Conservation (phyloP, 768 basidiomycete species). For the Naematelia encephala region DNA sequence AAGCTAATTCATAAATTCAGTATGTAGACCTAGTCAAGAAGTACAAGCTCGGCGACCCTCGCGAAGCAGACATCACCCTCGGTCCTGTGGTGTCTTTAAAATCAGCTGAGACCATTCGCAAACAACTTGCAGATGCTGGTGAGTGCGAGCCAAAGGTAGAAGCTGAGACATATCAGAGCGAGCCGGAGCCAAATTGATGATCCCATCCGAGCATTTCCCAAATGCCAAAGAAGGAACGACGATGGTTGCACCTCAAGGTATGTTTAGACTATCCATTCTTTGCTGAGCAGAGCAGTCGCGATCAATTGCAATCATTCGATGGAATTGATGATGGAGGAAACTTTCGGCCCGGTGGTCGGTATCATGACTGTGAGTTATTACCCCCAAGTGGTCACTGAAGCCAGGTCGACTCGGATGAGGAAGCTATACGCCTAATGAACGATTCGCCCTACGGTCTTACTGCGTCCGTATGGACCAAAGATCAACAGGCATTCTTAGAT, state of each 20-base stretch:
- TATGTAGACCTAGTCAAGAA: constrained; percentile 72
- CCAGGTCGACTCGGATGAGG: constrained; percentile 65
- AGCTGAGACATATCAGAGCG: too few relatives aligned
- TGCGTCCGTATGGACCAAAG: constrained; percentile 87
- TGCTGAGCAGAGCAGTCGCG: too few relatives aligned
- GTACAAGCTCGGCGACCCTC: constrained; percentile 83
- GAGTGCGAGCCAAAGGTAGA: too few relatives aligned
- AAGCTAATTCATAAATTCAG: too few relatives aligned
- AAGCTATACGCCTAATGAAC: constrained; percentile 85
- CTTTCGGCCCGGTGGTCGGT: constrained; percentile 85
- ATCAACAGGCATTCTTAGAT: constrained; percentile 62
- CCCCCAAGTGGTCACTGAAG: too few relatives aligned
- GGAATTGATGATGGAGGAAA: constrained; percentile 76
- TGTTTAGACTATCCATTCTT: too few relatives aligned
- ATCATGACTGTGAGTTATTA: too few relatives aligned
- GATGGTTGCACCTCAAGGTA: constrained; percentile 84
- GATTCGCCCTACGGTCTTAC: constrained; percentile 91
- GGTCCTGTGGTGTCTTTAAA: constrained; percentile 86
- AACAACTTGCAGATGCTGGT: constrained; percentile 79
- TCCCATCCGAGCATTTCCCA: constrained; percentile 62
- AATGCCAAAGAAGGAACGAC: constrained; percentile 66
- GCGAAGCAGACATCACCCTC: constrained; percentile 64
- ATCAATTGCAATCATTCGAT: too few relatives aligned
- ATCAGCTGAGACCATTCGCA: constrained; percentile 78
- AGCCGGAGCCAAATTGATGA: constrained; percentile 70